These are phyloP conservation scores for Cercospora berteroae DNA, from an alignment of 2,329 filamentous ascomycete genomes.

Conservation along the genomic window DNA sequence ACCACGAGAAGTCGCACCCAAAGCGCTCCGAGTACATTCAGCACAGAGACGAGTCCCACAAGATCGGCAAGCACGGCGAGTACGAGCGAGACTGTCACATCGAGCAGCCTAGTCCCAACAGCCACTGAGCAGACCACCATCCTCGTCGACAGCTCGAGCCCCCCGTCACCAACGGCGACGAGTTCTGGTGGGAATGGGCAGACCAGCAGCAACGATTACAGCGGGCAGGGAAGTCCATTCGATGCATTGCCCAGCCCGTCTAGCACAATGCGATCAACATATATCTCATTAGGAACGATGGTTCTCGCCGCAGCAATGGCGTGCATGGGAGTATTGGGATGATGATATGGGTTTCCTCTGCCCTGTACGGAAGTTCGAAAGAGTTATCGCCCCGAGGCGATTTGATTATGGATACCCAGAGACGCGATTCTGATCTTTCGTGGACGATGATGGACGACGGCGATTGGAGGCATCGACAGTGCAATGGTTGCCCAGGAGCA, in stretches of 20 bases:
- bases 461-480: background rate
- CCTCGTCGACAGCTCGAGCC: slow-evolving; percentile 23
- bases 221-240: slow-evolving; percentile 49
- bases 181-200: slow-evolving; percentile 31
- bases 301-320: background rate
- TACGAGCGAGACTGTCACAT: slow-evolving; percentile 13
- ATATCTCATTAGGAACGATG: background rate
- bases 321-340: background rate
- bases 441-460: background rate
- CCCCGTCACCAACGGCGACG: slow-evolving; percentile 18
- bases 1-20: slow-evolving; percentile 12
- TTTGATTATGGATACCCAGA: background rate
- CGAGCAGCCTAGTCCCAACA: background rate
- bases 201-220: slow-evolving; percentile 37
- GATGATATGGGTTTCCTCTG: background rate
- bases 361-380: background rate
- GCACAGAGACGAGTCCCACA: slow-evolving; percentile 17
- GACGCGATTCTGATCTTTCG: background rate
- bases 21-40: slow-evolving; percentile 22
- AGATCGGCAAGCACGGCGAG: slow-evolving; percentile 16
- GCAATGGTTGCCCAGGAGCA: background rate
- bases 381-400: background rate
- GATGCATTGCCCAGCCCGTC: slow-evolving; percentile 33
- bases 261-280: background rate
- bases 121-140: slow-evolving; percentile 20